phyloP scores from a whole-genome alignment of 768 basidiomycete genomes.

The Kwoniella sp. region DNA sequence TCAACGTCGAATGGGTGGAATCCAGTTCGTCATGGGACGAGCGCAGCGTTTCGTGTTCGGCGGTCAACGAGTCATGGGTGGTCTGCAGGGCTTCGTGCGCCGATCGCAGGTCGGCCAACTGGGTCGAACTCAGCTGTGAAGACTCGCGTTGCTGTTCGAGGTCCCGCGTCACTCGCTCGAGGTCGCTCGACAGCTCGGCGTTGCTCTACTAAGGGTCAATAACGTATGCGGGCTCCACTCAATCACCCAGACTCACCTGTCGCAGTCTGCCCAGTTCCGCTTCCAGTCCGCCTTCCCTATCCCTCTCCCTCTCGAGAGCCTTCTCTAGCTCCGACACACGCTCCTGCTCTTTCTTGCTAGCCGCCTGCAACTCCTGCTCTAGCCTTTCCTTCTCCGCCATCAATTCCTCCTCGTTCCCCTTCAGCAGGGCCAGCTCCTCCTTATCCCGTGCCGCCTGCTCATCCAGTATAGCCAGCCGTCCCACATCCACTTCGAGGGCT shows the following conservation, averaged over 20 bases:
- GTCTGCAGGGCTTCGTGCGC: conserved; percentile 8
- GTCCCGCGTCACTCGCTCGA: conserved; percentile 7
- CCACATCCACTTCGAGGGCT: conserved; percentile 1
- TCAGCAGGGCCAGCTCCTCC: conserved; percentile 8
- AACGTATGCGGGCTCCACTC: neutral
- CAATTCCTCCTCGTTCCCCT: conserved; percentile 10
- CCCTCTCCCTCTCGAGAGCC: conserved; percentile 18
- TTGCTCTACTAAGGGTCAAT: conserved; percentile 12
- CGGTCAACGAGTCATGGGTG: conserved; percentile 6
- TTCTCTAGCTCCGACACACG: conserved; percentile 17
- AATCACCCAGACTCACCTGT: conserved; percentile 25
- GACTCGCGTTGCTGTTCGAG: conserved; percentile 3
- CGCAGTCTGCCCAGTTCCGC: conserved; percentile 37
- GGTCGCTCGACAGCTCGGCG: conserved; percentile 13
- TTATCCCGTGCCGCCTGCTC: conserved; percentile 4
- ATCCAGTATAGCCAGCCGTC: conserved; percentile 2
- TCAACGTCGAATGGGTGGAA: conserved; percentile 2
- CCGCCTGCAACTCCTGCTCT: conserved; percentile 12
- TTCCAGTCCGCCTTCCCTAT: conserved; percentile 36
- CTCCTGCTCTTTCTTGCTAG: conserved; percentile 10
- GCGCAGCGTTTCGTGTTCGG: conserved; percentile 12
- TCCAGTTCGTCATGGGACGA: conserved; percentile 11
- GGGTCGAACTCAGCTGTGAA: neutral
- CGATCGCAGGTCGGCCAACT: conserved; percentile 9
- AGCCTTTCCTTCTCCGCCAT: conserved; percentile 9